Base-by-base conservation (phyloP, 140 eudicot species). In the Cichorium intybus region DNA sequence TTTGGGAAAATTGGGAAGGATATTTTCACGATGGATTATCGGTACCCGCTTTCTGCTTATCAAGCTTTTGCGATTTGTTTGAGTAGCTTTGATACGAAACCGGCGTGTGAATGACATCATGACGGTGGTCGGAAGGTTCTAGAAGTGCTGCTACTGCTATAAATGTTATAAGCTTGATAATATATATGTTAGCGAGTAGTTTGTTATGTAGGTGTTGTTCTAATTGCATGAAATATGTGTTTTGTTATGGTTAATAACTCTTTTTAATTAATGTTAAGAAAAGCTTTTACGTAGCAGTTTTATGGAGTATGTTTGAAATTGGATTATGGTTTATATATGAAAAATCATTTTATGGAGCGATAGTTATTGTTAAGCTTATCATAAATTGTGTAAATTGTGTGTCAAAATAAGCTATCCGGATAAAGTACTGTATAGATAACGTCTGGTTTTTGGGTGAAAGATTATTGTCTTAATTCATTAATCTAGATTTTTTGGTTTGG, bases 11-110 rank as follows among this genome's bases (percentile, higher is more conserved):
- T 92, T 2, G 96, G 96, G 3, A 83, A 85, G 61, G 96, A 92
- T 29, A 84, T 85, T 10, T 92, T 92, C 71, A 88, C 96, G 47
- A 92, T 92, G 98, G 98, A 92, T 73, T 92, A 88, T 71, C 69
- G 93, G 5, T 83, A 92, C 66, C 98, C 96, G 0, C 84, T 92
- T 24, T 88, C 98, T 20, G 96, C 96, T n/a, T 88, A 81, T 65
- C 96, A 88, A 68, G 98, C 98, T 56, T 92, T 92, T 79, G 89
- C 98, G 2, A 81, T 92, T 6, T 92, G 98, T 77, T 80, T 92
- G 65, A 92, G 95, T 79, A 92, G 98, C 87, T 88, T 92, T 54
- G 98, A 85, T 73, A 85, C 95, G 35, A 92, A 92, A 74, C 95
- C 95, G 7, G 96, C 95, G 12, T 92, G 98, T 63, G 98, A 92